These are phyloP conservation scores for Hypericum perforatum DNA, from an alignment of 345 rosid species.

Conservation along the genomic window DNA sequence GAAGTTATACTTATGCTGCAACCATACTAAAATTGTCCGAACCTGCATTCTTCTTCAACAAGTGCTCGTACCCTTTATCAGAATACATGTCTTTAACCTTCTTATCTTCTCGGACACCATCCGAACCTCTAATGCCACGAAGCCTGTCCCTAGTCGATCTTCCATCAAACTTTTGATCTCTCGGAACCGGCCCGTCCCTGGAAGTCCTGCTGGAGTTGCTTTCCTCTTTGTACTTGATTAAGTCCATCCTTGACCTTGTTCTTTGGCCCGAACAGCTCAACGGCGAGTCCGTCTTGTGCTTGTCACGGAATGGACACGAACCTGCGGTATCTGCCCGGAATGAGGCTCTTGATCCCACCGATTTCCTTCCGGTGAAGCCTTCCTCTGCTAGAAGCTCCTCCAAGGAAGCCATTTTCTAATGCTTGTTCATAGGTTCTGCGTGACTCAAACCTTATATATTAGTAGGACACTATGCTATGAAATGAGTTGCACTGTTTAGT, in stretches of 20 bases:
- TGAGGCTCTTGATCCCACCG: conserved; percentile 28
- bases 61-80: conserved; percentile 9
- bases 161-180: conserved; percentile 15
- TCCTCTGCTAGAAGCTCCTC: conserved; percentile 59
- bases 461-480: too few species aligned
- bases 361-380: conserved; percentile 41
- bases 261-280: conserved; percentile 7
- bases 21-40: too few species aligned
- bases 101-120: conserved; percentile 21
- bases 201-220: conserved; percentile 15
- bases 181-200: conserved; percentile 23
- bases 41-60: too few species aligned
- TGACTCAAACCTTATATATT: too few species aligned
- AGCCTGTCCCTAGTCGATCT: conserved; percentile 11
- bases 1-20: too few species aligned
- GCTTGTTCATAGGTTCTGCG: too few species aligned
- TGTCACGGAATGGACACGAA: conserved; percentile 11
- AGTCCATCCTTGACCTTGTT: conserved; percentile 17
- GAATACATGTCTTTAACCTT: conserved; percentile 24
- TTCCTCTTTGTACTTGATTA: conserved; percentile 6
- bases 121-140: conserved; percentile 30
- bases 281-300: conserved; percentile 20
- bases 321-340: conserved; percentile 21
- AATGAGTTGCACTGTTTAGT: too few species aligned
- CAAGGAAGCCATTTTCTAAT: conserved; percentile 32